A percentile compares a stretch with the other conserved stretches of the same genome.
phyloP scores from a whole-genome alignment of 345 rosid species.

The Syzygium aqueum region DNA sequence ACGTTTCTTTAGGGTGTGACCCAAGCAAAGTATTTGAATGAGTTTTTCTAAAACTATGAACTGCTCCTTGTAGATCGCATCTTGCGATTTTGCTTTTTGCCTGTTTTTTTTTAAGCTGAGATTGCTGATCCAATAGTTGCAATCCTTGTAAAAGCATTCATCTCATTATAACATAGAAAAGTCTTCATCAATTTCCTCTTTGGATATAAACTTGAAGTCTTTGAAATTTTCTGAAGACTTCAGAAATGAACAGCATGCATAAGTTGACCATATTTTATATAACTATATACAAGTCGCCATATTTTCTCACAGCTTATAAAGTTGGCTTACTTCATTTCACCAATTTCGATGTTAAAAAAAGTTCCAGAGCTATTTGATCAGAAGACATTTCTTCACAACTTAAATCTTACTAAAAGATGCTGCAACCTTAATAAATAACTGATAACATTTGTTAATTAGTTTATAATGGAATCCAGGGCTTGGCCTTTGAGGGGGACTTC shows the following conservation, averaged over 20 bases:
- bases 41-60: neutral
- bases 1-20: neutral
- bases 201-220: neutral
- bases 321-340: neutral
- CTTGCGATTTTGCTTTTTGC: neutral
- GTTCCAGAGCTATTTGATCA: neutral
- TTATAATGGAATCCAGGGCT: neutral
- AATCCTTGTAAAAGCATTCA: neutral
- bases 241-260: neutral
- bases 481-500: neutral
- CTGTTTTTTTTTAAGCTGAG: neutral
- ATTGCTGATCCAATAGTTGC: neutral
- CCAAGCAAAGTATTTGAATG: neutral
- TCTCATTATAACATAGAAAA: neutral
- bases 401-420: neutral
- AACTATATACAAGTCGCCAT: neutral
- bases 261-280: neutral
- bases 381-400: neutral
- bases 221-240: neutral
- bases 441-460: neutral
- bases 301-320: neutral
- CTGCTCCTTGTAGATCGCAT: neutral
- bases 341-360: neutral
- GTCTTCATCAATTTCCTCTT: neutral
- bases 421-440: neutral